These are phyloP conservation scores for Trichosporon faecale DNA, from an alignment of 1,284 basidiomycete species.

Conservation along the genomic window DNA sequence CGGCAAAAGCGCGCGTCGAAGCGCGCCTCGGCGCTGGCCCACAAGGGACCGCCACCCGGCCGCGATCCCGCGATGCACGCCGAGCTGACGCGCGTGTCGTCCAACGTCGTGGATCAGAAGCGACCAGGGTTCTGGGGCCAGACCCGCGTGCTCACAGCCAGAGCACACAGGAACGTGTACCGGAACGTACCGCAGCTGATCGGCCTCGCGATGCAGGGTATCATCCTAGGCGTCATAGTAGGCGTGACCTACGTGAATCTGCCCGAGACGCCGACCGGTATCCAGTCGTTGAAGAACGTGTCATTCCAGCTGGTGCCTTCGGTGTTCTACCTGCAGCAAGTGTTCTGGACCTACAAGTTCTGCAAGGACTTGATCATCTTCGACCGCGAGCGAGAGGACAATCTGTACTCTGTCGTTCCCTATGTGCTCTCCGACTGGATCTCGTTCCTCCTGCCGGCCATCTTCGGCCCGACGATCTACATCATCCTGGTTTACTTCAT, in stretches of 20 bases:
- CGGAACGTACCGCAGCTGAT: constrained; percentile 45
- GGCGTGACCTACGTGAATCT: constrained; percentile 35
- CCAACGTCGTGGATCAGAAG: constrained; percentile 19
- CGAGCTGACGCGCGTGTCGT: constrained; percentile 17
- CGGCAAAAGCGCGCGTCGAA: background rate
- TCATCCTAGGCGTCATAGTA: constrained; percentile 42
- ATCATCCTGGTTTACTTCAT: constrained; percentile 51
- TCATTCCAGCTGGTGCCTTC: constrained; percentile 48
- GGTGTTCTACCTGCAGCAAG: constrained; percentile 48
- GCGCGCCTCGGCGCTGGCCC: background rate
- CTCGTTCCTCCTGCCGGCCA: constrained; percentile 46
- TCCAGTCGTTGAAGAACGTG: constrained; percentile 53
- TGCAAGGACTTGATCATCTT: constrained; percentile 55
- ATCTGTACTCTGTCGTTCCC: constrained; percentile 47
- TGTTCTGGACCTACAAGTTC: constrained; percentile 51
- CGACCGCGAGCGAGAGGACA: constrained; percentile 55
- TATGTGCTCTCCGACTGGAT: constrained; percentile 51
- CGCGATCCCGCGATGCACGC: background rate
- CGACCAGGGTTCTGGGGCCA: constrained; percentile 44
- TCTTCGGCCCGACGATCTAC: constrained; percentile 49
- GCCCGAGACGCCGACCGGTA: constrained; percentile 50
- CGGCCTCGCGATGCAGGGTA: constrained; percentile 47
- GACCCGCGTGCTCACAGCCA: constrained; percentile 42
- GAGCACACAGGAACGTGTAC: constrained; percentile 49
- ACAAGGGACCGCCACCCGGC: background rate